phyloP scores from a whole-genome alignment of 1,284 basidiomycete genomes.

The Ganoderma resinaceum region DNA sequence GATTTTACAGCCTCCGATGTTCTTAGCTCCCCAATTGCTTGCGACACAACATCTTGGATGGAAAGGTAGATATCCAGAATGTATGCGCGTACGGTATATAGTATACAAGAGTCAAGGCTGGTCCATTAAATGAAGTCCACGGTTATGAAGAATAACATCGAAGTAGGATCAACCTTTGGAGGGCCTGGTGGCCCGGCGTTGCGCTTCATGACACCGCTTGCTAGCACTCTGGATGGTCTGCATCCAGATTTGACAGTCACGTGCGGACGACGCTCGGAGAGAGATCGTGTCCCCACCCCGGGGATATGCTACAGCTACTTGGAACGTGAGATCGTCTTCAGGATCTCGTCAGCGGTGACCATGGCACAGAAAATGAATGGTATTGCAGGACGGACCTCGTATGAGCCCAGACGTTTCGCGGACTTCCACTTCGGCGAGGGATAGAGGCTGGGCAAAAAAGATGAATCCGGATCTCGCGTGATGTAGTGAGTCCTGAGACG shows the following conservation, averaged over 20 bases:
- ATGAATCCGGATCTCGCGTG: background rate
- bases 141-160: background rate
- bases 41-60: background rate
- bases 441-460: conserved; percentile 59
- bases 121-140: background rate
- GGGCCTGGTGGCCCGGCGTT: conserved; percentile 37
- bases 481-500: conserved; percentile 36
- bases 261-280: conserved; percentile 64
- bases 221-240: conserved; percentile 53
- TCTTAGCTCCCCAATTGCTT: background rate
- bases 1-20: too few species aligned
- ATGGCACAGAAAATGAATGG: too few species aligned
- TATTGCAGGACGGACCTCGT: background rate
- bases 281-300: conserved; percentile 77
- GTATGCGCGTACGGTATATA: background rate
- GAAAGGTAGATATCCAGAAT: background rate
- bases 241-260: conserved; percentile 75
- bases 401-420: conserved; percentile 53
- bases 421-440: conserved; percentile 70
- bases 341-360: background rate
- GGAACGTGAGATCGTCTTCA: conserved; percentile 72
- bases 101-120: background rate
- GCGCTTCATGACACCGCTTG: conserved; percentile 47
- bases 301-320: conserved; percentile 70
- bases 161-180: conserved; percentile 17